Conservation (phyloP, 139 green algal genomes). For the Chlamydomonas sphaeroides region DNA sequence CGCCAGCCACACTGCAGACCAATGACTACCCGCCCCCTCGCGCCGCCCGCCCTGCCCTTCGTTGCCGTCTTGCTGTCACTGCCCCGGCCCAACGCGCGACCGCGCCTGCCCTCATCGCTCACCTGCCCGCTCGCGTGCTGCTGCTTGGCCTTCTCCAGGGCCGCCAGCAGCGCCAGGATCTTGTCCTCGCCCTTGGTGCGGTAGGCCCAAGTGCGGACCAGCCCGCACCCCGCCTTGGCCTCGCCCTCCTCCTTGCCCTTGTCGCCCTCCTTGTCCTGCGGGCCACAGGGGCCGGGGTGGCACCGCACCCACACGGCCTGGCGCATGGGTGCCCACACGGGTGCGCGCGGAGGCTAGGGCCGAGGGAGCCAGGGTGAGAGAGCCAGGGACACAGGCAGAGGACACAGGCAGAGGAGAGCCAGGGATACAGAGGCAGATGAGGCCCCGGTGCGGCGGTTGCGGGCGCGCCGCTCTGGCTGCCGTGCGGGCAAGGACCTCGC, state of each 20-base stretch:
- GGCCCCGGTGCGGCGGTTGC: too few species aligned
- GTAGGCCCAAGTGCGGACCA: constrained; percentile 41
- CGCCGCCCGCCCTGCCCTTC: not conserved
- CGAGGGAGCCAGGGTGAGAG: too few species aligned
- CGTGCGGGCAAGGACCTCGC: too few species aligned
- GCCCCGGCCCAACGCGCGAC: not conserved
- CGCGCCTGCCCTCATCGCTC: not conserved
- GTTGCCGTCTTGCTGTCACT: not conserved
- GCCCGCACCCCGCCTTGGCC: not conserved
- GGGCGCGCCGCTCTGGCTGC: too few species aligned
- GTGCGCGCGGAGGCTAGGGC: too few species aligned
- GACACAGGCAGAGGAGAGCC: too few species aligned
- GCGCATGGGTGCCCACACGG: too few species aligned
- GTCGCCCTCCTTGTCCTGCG: too few species aligned
- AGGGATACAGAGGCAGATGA: too few species aligned
- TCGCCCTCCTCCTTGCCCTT: constrained; percentile 21
- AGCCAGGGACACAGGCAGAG: too few species aligned
- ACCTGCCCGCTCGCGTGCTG: constrained; percentile 12
- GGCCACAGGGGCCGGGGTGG: too few species aligned
- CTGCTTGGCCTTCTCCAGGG: constrained; percentile 33
- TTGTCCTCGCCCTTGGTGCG: constrained; percentile 46
- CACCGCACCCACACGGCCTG: too few species aligned
- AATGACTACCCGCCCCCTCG: not conserved
- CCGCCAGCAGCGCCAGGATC: constrained; percentile 29
- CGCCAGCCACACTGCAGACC: not conserved